Conservation (phyloP, 345 rosid genomes). For the Populus alba region DNA sequence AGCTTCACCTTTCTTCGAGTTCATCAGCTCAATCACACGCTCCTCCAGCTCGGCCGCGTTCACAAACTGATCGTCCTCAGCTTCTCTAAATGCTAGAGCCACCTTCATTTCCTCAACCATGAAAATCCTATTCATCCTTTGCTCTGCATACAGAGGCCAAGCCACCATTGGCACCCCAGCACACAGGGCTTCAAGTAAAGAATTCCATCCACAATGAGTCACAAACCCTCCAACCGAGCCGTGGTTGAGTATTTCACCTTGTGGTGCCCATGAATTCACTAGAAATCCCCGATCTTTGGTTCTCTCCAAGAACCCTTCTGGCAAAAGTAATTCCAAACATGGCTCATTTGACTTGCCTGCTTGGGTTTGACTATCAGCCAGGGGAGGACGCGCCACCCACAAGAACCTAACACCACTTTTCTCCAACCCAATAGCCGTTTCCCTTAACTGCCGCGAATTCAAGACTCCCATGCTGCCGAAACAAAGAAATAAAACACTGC, state of each 20-base stretch:
- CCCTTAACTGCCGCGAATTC: conserved; percentile 30
- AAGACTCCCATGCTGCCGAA: conserved; percentile 44
- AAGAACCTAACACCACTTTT: conserved; percentile 35
- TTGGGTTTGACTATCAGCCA: background rate
- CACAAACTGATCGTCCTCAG: conserved; percentile 25
- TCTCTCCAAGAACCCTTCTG: conserved; percentile 38
- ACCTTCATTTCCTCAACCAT: conserved; percentile 34
- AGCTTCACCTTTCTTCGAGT: conserved; percentile 17
- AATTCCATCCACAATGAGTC: conserved; percentile 42
- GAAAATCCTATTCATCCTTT: conserved; percentile 20
- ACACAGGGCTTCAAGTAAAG: conserved; percentile 36
- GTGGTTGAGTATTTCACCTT: conserved; percentile 23
- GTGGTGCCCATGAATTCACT: conserved; percentile 36
- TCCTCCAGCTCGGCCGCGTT: conserved; percentile 28
- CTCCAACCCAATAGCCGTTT: conserved; percentile 44
- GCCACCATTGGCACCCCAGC: conserved; percentile 48
- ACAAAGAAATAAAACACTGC: conserved; percentile 35
- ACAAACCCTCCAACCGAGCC: conserved; percentile 35
- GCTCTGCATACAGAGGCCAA: conserved; percentile 50
- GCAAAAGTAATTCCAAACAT: conserved; percentile 22
- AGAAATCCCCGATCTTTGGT: conserved; percentile 27
- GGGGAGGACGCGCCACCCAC: conserved; percentile 47
- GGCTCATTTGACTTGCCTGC: background rate
- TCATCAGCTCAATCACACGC: conserved; percentile 36
- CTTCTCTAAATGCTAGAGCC: conserved; percentile 10